These are phyloP conservation scores for Serendipita sp. DNA, from an alignment of 768 basidiomycete species.

Conservation along the genomic window DNA sequence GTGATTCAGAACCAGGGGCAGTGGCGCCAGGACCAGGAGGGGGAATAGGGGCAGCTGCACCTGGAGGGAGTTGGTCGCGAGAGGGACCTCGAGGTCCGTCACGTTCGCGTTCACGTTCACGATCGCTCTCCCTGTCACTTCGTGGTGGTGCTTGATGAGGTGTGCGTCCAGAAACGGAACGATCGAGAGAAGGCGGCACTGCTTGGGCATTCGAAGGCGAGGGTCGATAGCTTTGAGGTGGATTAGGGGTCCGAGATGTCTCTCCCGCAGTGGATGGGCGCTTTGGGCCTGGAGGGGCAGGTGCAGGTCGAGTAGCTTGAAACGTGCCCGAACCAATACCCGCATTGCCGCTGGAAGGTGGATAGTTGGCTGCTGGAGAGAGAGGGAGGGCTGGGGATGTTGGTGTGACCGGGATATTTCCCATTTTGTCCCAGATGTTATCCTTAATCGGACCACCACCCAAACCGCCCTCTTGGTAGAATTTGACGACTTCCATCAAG, in stretches of 20 bases:
- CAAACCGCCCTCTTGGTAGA: conserved; percentile 70
- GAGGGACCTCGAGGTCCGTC: conserved; percentile 13
- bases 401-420: conserved; percentile 15
- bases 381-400: conserved; percentile 22
- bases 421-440: conserved; percentile 79
- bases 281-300: conserved; percentile 29
- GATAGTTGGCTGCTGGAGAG: conserved; percentile 26
- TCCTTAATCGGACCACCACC: conserved; percentile 27
- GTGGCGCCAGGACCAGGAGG: not conserved
- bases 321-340: conserved; percentile 16
- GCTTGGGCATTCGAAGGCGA: conserved; percentile 57
- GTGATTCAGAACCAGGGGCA: conserved; percentile 11
- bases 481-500: conserved; percentile 97
- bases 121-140: conserved; percentile 9
- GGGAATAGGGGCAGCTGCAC: not conserved
- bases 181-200: conserved; percentile 58
- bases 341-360: conserved; percentile 9
- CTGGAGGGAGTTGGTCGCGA: conserved; percentile 3
- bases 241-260: conserved; percentile 13
- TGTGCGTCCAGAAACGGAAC: conserved; percentile 72
- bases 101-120: conserved; percentile 12
- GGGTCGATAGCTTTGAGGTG: conserved; percentile 44
- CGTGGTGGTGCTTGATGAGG: conserved; percentile 26
- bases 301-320: conserved; percentile 29
- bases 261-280: conserved; percentile 4